These are phyloP conservation scores for Obba rivulosa DNA, from an alignment of 768 basidiomycete species.

Conservation along the genomic window DNA sequence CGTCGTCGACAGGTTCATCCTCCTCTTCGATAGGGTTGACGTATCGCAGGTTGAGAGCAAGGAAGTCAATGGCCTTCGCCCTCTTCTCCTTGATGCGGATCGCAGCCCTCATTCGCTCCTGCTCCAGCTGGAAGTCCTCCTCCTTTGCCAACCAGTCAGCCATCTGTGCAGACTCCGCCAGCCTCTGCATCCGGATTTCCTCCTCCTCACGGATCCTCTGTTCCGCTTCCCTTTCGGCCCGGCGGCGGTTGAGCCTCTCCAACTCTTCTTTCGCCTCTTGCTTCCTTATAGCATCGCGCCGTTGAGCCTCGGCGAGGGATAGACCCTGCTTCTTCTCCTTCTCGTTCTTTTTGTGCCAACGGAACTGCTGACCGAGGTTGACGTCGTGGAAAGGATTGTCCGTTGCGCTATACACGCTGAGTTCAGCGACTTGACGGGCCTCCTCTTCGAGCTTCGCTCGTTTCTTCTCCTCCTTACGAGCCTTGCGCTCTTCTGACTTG, in stretches of 20 bases:
- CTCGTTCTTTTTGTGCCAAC: slow-evolving; percentile 98
- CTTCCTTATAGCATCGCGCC: slow-evolving; percentile 71
- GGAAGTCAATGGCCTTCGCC: slow-evolving; percentile 97
- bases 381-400: slow-evolving; percentile 99
- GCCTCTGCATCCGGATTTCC: slow-evolving; percentile 78
- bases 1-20: slow-evolving; percentile 62
- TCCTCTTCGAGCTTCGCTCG: slow-evolving; percentile 82
- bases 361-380: slow-evolving; percentile 93
- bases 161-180: slow-evolving; percentile 96
- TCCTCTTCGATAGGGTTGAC: slow-evolving; percentile 65
- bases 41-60: slow-evolving; percentile 94
- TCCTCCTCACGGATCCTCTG: slow-evolving; percentile 88
- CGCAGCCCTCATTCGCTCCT: slow-evolving; percentile 83
- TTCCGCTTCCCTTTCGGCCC: slow-evolving; percentile 92
- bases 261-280: slow-evolving; percentile 95
- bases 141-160: slow-evolving; percentile 97
- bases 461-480: slow-evolving; percentile 85
- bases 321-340: slow-evolving; percentile 90
- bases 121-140: slow-evolving; percentile 94
- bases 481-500: slow-evolving; percentile 80
- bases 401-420: slow-evolving; percentile 92
- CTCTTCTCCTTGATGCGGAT: slow-evolving; percentile 95
- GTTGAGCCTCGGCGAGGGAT: slow-evolving; percentile 69
- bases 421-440: slow-evolving; percentile 85
- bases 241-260: slow-evolving; percentile 81